Percentiles rank a stretch among this genome's conserved stretches.
Evolutionary conservation across 371 early-diverging fungal genomes (phyloP).

Genomic region (Apophysomyces variabilis): DNA sequence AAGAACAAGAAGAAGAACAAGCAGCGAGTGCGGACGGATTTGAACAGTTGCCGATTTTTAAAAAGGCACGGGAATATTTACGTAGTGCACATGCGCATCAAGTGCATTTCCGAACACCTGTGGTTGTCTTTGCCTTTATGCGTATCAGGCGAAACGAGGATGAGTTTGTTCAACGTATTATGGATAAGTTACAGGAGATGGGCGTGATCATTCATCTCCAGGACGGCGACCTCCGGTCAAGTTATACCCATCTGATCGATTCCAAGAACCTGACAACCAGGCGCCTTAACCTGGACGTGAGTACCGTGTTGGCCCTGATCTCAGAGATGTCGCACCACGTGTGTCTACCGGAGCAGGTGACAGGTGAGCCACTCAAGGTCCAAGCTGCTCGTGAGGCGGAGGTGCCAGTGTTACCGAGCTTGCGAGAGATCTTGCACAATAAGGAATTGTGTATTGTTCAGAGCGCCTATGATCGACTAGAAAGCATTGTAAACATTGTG

Average conservation of each 20-base stretch:
- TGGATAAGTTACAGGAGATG: slow-evolving; percentile 37
- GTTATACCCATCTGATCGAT: slow-evolving; percentile 10
- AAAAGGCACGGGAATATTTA: slow-evolving; percentile 51
- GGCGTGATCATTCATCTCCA: slow-evolving; percentile 43
- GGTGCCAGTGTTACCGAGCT: slow-evolving; percentile 42
- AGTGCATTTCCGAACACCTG: slow-evolving; percentile 54
- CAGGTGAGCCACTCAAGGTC: slow-evolving; percentile 52
- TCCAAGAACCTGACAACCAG: slow-evolving; percentile 27
- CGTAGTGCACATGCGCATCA: slow-evolving; percentile 52
- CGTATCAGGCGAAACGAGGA: slow-evolving; percentile 41
- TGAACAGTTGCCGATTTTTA: slow-evolving; percentile 52
- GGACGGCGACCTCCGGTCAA: not conserved
- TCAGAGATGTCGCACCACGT: slow-evolving; percentile 54
- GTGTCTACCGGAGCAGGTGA: slow-evolving; percentile 38
- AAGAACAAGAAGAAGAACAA: slow-evolving; percentile 20
- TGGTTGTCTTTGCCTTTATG: slow-evolving; percentile 62
- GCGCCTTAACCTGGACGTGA: slow-evolving; percentile 58
- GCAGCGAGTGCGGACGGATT: slow-evolving; percentile 16
- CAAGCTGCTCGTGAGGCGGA: slow-evolving; percentile 53
- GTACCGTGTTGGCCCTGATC: slow-evolving; percentile 55
- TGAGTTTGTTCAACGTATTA: slow-evolving; percentile 40
- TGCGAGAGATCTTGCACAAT: slow-evolving; percentile 35
- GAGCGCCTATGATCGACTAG: slow-evolving; percentile 53
- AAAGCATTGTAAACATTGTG: slow-evolving; percentile 47
- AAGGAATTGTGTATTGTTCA: slow-evolving; percentile 49